phyloP scores from a whole-genome alignment of 805 yeast species.

The Starmerella geochares region DNA sequence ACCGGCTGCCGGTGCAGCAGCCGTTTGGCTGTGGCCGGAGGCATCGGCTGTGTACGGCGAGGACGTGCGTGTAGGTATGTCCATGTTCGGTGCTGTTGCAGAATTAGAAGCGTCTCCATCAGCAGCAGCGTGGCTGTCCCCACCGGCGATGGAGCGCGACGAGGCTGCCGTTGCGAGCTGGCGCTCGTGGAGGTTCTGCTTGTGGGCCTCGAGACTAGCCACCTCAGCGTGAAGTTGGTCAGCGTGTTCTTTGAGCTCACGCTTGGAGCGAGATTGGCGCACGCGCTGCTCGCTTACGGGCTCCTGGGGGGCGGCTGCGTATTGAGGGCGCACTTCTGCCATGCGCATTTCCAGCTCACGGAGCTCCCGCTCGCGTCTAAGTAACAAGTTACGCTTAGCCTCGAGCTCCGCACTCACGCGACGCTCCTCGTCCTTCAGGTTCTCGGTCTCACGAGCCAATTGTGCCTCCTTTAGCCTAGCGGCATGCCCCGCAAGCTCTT shows the following conservation, averaged over 20 bases:
- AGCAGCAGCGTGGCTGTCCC: neutral
- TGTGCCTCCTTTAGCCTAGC: constrained; percentile 36
- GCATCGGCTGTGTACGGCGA: neutral
- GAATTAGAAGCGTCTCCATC: neutral
- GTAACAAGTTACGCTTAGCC: constrained; percentile 31
- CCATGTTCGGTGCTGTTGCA: neutral
- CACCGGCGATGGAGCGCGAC: neutral
- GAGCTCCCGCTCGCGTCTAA: constrained; percentile 35
- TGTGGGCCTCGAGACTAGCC: constrained; percentile 18
- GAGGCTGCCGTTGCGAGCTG: constrained; percentile 12
- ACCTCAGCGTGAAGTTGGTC: constrained; percentile 21
- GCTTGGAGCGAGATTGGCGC: constrained; percentile 16
- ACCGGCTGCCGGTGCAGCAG: neutral
- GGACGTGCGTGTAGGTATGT: neutral
- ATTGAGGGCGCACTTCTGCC: constrained; percentile 19
- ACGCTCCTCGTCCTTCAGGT: constrained; percentile 33
- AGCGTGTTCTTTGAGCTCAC: constrained; percentile 15
- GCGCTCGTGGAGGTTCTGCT: constrained; percentile 12
- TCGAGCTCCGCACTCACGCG: constrained; percentile 34
- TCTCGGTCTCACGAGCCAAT: constrained; percentile 34
- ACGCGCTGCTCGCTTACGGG: constrained; percentile 9
- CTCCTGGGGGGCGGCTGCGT: neutral
- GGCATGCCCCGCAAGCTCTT: constrained; percentile 35
- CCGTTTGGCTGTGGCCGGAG: neutral
- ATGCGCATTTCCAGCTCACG: constrained; percentile 31